Base-by-base conservation (phyloP, 106 monocot genomes). In the Iris macrosiphon region DNA sequence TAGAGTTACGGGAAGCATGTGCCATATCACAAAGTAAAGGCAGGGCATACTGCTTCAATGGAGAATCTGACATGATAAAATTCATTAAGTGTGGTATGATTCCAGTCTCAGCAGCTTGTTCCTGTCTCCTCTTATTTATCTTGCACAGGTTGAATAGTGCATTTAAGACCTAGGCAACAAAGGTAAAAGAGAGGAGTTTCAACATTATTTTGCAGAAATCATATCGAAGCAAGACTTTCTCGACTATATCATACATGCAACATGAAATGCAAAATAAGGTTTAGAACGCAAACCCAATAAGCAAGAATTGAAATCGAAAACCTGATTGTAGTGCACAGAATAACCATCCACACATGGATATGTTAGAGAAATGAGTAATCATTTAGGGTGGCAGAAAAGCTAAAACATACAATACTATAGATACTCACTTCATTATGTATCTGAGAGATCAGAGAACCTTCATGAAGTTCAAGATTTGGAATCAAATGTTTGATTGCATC, bases 1-100 rank as follows among this genome's bases (percentile, higher is more conserved):
- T 82, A 16, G 96, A 90, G 70, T 98, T 90, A 14, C 96, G 79
- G 29, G 96, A 98, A 39, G 96, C 96, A 72, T 98, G 90, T 6
- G 96, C 96, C 90, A 98, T 98, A 52, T 98, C 96, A 68, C 89
- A 98, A 11, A 98, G 62, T 13, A 98, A 59, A 31, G 90, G 90
- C 43, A 98, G 60, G 20, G 96, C 96, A 75, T 72, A 90, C 40
- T 78, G 90, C 66, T 80, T 90, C 25, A 98, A 55, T 28, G 90
- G 90, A 8, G 90, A 98, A 51, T 70, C 94, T 3, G 89, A 85
- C 64, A 72, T 71, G 27, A 95, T 89, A 60, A 95, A 82, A 50
- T 77, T 79, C 80, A 95, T 81, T 44, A 95, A 61, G 55, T 95
- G 94, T 18, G 94, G 94, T 35, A 95, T 89, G 40, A 95, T 85